Evolutionary conservation across 352 stramenopile genomes (phyloP).

Genomic region (Phytophthora uliginosa): DNA sequence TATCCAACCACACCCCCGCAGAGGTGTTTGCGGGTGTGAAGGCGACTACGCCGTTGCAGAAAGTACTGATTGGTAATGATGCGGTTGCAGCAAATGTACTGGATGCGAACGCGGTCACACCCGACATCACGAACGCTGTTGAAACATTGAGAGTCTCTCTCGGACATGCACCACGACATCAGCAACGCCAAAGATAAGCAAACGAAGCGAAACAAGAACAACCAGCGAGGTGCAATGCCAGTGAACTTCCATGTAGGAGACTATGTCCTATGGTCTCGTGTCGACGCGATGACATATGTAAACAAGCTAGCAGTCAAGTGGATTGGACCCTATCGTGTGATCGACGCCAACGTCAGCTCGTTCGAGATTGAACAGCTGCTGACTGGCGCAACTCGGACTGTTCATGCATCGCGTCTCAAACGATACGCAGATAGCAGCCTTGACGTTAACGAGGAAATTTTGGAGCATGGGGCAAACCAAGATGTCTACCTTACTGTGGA

Average conservation of each 20-base stretch:
- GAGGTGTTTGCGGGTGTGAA: slow-evolving; percentile 9
- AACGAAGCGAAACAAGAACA: slow-evolving; percentile 12
- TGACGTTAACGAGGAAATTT: slow-evolving; percentile 11
- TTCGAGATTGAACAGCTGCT: slow-evolving; percentile 17
- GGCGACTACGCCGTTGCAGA: slow-evolving; percentile 12
- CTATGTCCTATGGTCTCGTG: slow-evolving; percentile 18
- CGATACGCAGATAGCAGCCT: slow-evolving; percentile 4
- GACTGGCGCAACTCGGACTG: background rate
- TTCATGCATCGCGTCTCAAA: slow-evolving; percentile 13
- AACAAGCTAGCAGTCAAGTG: slow-evolving; percentile 19
- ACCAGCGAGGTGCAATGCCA: slow-evolving; percentile 8
- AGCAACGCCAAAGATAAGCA: slow-evolving; percentile 6
- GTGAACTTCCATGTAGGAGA: slow-evolving; percentile 15
- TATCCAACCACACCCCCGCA: background rate
- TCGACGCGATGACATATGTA: background rate
- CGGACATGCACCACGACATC: slow-evolving; percentile 12
- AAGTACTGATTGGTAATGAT: background rate
- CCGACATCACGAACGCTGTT: background rate
- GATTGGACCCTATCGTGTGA: slow-evolving; percentile 12
- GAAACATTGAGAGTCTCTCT: background rate
- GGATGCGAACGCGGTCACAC: background rate
- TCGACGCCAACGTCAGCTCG: slow-evolving; percentile 4
- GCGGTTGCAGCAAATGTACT: background rate
- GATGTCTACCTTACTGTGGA: slow-evolving; percentile 14
- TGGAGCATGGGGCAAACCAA: slow-evolving; percentile 14